phyloP scores from a whole-genome alignment of 1,284 basidiomycete species.

The Ceratobasidium sp. region DNA sequence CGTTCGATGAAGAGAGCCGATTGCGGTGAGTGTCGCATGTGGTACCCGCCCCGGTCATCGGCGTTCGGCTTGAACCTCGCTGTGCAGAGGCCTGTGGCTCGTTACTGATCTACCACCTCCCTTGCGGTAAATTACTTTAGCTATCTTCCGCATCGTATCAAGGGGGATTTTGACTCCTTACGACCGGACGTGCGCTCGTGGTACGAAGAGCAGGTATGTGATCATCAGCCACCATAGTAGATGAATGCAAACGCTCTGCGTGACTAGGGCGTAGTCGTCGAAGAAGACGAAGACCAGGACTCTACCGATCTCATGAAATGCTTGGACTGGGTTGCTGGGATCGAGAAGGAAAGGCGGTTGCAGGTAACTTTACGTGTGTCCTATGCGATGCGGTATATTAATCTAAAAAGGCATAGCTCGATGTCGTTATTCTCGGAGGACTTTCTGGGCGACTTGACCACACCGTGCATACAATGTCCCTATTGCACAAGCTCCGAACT shows the following conservation, averaged over 20 bases:
- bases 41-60: constrained; percentile 30
- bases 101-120: too few relatives aligned
- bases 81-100: not conserved
- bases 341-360: constrained; percentile 63
- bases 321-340: constrained; percentile 68
- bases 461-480: constrained; percentile 90
- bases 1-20: constrained; percentile 59
- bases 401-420: constrained; percentile 62
- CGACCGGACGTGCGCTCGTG: constrained; percentile 78
- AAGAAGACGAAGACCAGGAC: constrained; percentile 80
- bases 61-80: constrained; percentile 17
- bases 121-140: constrained; percentile 57
- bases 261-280: constrained; percentile 73
- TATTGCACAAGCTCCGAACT: constrained; percentile 84
- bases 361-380: constrained; percentile 29
- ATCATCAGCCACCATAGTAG: constrained; percentile 23
- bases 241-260: constrained; percentile 32
- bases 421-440: constrained; percentile 88
- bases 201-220: constrained; percentile 72
- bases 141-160: constrained; percentile 87
- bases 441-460: constrained; percentile 94
- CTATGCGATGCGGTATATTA: not conserved
- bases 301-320: constrained; percentile 98
- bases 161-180: constrained; percentile 94
- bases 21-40: constrained; percentile 54